Evolutionary conservation across 2,329 filamentous ascomycete genomes (phyloP).

Genomic region (Epichloe hybrida): DNA sequence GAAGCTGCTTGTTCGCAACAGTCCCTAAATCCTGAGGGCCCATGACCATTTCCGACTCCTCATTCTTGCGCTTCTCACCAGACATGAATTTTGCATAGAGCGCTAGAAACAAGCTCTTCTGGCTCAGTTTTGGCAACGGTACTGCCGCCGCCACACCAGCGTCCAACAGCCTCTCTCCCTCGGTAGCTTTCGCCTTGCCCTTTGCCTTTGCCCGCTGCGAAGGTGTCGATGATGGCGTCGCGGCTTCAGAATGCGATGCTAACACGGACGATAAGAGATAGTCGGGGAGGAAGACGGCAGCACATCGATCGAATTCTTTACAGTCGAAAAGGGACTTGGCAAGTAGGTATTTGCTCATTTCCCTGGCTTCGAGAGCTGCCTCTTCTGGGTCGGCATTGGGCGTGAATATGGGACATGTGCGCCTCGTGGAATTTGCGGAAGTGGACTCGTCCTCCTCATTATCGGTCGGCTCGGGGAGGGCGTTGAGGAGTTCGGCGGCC

Average conservation of each 20-base stretch:
- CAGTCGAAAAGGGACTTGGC: constrained; percentile 94
- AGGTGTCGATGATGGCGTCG: constrained; percentile 14
- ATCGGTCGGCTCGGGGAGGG: constrained; percentile 48
- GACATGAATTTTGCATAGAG: constrained; percentile 87
- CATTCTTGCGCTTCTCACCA: constrained; percentile 90
- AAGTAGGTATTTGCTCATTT: constrained; percentile 72
- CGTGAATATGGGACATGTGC: constrained; percentile 34
- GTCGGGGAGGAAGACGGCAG: constrained; percentile 75
- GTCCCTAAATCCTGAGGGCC: constrained; percentile 81
- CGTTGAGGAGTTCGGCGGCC: constrained; percentile 86
- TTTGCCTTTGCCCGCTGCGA: constrained; percentile 48
- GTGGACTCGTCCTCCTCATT: constrained; percentile 36
- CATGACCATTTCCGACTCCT: constrained; percentile 94
- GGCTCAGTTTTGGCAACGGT: constrained; percentile 51
- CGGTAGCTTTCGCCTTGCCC: constrained; percentile 35
- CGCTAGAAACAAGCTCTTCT: constrained; percentile 83
- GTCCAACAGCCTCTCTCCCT: constrained; percentile 10
- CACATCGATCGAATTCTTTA: constrained; percentile 86
- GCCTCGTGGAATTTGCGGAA: constrained; percentile 16
- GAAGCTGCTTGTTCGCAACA: constrained; percentile 73
- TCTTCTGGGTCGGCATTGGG: constrained; percentile 57
- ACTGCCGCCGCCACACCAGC: constrained; percentile 4
- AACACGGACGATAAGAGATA: constrained; percentile 58
- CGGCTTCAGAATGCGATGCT: constrained; percentile 29
- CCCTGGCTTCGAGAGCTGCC: constrained; percentile 60